phyloP scores from a whole-genome alignment of 2,329 filamentous ascomycete species.

The Diplodia sapinea region DNA sequence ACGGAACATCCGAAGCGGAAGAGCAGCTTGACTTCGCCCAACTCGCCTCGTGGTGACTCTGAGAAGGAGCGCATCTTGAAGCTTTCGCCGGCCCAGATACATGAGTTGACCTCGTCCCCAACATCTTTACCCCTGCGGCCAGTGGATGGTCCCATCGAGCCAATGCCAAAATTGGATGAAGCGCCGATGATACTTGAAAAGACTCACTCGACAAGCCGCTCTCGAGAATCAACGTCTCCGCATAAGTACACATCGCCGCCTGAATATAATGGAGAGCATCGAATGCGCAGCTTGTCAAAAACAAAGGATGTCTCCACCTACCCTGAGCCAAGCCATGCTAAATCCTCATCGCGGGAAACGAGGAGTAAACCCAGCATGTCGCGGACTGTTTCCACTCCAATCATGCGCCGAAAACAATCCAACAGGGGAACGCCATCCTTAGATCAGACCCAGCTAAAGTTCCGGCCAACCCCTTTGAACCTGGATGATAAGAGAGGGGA shows the following conservation, averaged over 20 bases:
- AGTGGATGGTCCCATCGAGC: slow-evolving; percentile 47
- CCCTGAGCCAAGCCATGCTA: neutral
- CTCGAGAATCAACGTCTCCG: slow-evolving; percentile 10
- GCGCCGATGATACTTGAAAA: slow-evolving; percentile 24
- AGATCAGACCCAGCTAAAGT: slow-evolving; percentile 12
- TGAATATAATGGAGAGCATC: slow-evolving; percentile 19
- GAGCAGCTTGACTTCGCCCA: slow-evolving; percentile 18
- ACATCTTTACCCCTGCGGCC: slow-evolving; percentile 59
- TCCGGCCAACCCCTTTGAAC: slow-evolving; percentile 43
- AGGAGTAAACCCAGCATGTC: slow-evolving; percentile 22
- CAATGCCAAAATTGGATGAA: slow-evolving; percentile 33
- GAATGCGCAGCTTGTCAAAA: slow-evolving; percentile 20
- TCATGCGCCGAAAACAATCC: slow-evolving; percentile 48
- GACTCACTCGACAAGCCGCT: neutral
- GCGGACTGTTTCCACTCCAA: slow-evolving; percentile 40
- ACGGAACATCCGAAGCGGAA: slow-evolving; percentile 6
- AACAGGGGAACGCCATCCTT: slow-evolving; percentile 18
- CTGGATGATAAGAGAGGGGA: slow-evolving; percentile 42
- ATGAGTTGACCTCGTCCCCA: slow-evolving; percentile 61
- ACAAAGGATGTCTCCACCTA: neutral
- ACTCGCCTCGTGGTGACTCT: slow-evolving; percentile 15
- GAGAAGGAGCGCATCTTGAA: slow-evolving; percentile 53
- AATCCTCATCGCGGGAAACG: slow-evolving; percentile 2
- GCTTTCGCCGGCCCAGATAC: slow-evolving; percentile 60
- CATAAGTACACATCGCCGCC: slow-evolving; percentile 13